Evolutionary conservation across 768 basidiomycete species (phyloP).

Genomic region (Coprinopsis sp.): DNA sequence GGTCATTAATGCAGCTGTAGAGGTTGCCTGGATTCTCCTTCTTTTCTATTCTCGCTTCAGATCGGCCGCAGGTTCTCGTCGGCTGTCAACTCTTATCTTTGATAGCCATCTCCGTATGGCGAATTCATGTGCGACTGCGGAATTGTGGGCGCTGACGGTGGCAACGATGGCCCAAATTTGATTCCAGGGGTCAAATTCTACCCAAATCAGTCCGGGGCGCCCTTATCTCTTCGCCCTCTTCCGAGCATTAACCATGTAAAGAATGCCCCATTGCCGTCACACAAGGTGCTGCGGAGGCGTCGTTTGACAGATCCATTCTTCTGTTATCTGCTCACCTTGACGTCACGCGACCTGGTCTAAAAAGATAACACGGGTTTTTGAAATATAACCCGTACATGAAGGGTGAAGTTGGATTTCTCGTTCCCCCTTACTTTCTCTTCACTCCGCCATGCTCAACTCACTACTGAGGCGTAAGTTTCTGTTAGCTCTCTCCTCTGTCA

Average conservation of each 20-base stretch:
- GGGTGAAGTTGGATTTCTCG: background rate
- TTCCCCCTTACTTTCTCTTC: background rate
- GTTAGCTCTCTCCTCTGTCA: background rate
- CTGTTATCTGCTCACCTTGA: background rate
- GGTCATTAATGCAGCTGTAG: no score
- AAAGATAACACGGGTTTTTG: background rate
- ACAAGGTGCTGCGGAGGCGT: background rate
- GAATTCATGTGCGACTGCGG: no score
- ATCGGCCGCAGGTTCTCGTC: no score
- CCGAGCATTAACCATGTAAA: background rate
- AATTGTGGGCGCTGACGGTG: background rate
- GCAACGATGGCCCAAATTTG: background rate
- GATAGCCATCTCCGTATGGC: no score
- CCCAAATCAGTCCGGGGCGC: no score
- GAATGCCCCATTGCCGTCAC: no score
- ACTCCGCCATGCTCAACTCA: background rate
- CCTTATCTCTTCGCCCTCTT: background rate
- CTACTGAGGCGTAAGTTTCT: conserved; percentile 5
- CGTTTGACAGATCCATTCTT: background rate
- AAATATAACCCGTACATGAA: background rate
- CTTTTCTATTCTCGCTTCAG: no score
- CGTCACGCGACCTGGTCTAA: background rate
- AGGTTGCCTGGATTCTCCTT: no score
- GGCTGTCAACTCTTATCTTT: no score
- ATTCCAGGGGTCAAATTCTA: background rate